A percentile compares a stretch with the other conserved stretches of the same genome.
These are phyloP conservation scores for Macadamia integrifolia DNA, from an alignment of 164 flowering plant species.

Conservation along the genomic window DNA sequence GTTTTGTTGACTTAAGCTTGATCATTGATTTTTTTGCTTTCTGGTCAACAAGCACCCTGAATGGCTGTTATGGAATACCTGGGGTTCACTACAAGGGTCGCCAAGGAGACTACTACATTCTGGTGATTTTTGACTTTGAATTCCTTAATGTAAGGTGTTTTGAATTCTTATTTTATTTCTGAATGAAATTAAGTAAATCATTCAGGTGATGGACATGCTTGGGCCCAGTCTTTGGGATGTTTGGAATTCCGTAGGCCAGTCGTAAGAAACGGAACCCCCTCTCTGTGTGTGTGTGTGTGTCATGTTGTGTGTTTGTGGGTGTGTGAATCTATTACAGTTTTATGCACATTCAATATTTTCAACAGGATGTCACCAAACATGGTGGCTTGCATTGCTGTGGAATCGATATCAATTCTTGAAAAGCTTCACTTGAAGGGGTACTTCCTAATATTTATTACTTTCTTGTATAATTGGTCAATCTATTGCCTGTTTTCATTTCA, in stretches of 20 bases:
- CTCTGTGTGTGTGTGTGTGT: neutral
- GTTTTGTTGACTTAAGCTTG: constrained; percentile 6
- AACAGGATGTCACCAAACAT: constrained; percentile 77
- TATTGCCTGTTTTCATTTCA: neutral
- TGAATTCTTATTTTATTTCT: constrained; percentile 6
- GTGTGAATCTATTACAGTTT: neutral
- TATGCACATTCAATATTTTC: constrained; percentile 9
- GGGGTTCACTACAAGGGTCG: constrained; percentile 81
- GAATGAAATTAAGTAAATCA: constrained; percentile 2
- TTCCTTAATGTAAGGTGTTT: neutral
- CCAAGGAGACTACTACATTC: constrained; percentile 80
- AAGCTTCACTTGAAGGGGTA: constrained; percentile 89
- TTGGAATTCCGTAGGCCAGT: constrained; percentile 75
- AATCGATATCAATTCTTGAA: constrained; percentile 89
- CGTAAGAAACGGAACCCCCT: constrained; percentile 38
- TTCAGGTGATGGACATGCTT: constrained; percentile 93
- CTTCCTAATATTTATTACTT: neutral
- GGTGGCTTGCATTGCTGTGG: constrained; percentile 96
- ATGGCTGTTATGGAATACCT: constrained; percentile 84
- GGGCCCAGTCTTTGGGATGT: constrained; percentile 97
- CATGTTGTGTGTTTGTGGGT: too few species aligned
- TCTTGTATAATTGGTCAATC: neutral
- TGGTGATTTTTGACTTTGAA: constrained; percentile 42
- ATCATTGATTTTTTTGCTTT: constrained; percentile 10
- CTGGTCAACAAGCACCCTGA: constrained; percentile 41